Evolutionary conservation across 345 rosid genomes (phyloP), one percentile per base, ranked within the genome.

Genomic region (Citrus glauca): DNA sequence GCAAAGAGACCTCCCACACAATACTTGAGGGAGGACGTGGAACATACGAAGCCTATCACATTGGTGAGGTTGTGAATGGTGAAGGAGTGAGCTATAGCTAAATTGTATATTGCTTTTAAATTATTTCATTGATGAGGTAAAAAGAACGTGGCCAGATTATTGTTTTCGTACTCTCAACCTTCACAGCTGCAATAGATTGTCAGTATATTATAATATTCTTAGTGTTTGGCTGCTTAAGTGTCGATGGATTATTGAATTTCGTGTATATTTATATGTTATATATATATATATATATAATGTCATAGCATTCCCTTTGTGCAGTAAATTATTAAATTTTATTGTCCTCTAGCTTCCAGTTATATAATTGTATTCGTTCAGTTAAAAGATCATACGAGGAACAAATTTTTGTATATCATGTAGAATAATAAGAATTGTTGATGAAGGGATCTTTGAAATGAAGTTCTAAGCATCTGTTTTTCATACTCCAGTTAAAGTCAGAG

Each of bases 41-140:
- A 53, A 7, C 7, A 6, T 17, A 53, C 7, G 0, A 78, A 57
- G 91, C 93, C 6, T 88, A 87, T 77, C 88, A 57, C 63, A 85
- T 96, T 22, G 99, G 99, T 16, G 97, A 94, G 84, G 97, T 94
- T 72, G 82, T 87, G 4, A 71, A 33, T 0, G 92, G 91, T 0
- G 92, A 88, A 86, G 95, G 98, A 72, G 97, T 95, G 69, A 86
- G 77, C 75, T 95, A 89, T 77, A 66, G n/a, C 42, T 90, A 82
- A 80, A 73, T 32, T 42, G 22, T 53, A 53, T 53, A 53, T 53
- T 53, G 11, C 19, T 17, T 53, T 24, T 45, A 35, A 59, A 16
- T 56, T 33, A 32, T 57, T 56, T 20, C 32, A 14, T 17, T 20
- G 5, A 13, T 72, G 66, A 56, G 33, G 50, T 32, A 24, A 6